Conservation (phyloP, 768 basidiomycete genomes). For the Inosperma sp. region DNA sequence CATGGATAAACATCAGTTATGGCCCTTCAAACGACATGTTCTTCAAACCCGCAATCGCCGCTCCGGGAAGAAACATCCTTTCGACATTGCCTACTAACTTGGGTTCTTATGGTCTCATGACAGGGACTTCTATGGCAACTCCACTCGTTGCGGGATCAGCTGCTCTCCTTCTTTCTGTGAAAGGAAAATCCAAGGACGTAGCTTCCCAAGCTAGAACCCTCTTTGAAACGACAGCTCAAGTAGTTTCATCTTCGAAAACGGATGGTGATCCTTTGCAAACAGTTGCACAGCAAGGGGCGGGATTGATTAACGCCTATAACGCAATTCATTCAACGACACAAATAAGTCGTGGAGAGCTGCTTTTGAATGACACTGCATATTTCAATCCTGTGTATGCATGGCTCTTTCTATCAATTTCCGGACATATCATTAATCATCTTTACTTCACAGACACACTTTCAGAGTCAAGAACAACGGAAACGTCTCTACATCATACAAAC, state of each 20-base stretch:
- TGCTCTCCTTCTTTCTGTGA: constrained; percentile 37
- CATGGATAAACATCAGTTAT: constrained; percentile 28
- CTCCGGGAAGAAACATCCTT: constrained; percentile 48
- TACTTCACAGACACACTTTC: constrained; percentile 37
- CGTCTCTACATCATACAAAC: constrained; percentile 36
- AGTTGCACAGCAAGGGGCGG: constrained; percentile 49
- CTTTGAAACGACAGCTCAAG: constrained; percentile 45
- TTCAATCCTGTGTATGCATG: constrained; percentile 38
- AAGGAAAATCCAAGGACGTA: constrained; percentile 29
- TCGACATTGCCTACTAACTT: constrained; percentile 37
- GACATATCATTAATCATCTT: background rate
- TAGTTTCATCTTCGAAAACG: constrained; percentile 39
- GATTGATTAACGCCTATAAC: constrained; percentile 51
- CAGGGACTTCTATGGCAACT: constrained; percentile 38
- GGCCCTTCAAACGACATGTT: constrained; percentile 59
- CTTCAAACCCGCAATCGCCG: constrained; percentile 46
- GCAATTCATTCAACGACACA: constrained; percentile 49
- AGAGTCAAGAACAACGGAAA: constrained; percentile 47
- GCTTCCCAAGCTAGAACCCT: constrained; percentile 31
- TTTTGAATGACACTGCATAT: constrained; percentile 60
- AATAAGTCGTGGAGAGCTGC: constrained; percentile 49
- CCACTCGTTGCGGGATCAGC: constrained; percentile 40
- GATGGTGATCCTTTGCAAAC: constrained; percentile 48
- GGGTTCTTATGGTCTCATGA: constrained; percentile 32
- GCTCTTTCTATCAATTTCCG: constrained; percentile 7